Conservation (phyloP, 129 eudicot genomes). For the Arctium minus region DNA sequence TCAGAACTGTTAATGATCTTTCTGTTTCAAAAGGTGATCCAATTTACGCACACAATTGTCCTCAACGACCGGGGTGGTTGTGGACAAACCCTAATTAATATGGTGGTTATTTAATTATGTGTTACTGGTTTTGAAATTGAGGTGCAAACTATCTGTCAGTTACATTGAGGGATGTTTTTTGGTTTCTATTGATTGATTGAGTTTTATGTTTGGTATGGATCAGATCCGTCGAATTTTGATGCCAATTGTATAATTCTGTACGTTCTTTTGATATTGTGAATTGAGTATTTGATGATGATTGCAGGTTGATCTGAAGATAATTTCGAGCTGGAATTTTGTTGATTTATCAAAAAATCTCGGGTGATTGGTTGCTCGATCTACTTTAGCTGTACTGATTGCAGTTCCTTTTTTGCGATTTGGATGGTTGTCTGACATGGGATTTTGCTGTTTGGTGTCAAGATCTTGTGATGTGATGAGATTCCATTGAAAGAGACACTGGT, state of each 20-base stretch:
- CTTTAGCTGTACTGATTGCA: constrained; percentile 11
- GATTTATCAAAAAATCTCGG: neutral
- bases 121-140: neutral
- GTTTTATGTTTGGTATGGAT: constrained; percentile 26
- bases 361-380: constrained; percentile 21
- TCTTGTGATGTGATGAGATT: constrained; percentile 19
- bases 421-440: constrained; percentile 14
- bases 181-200: neutral
- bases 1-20: constrained; percentile 33
- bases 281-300: constrained; percentile 14
- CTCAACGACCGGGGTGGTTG: constrained; percentile 27
- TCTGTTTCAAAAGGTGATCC: constrained; percentile 18
- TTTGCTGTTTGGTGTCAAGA: constrained; percentile 15
- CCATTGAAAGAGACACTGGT: constrained; percentile 12
- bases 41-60: neutral
- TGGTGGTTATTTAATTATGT: constrained; percentile 1
- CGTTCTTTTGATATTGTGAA: neutral
- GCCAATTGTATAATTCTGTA: constrained; percentile 3
- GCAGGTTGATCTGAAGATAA: constrained; percentile 38
- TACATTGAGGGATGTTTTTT: neutral
- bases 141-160: neutral
- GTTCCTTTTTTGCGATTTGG: constrained; percentile 12
- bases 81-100: constrained; percentile 26
- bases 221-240: constrained; percentile 34
- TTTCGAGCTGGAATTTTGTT: constrained; percentile 20